These are phyloP conservation scores for Aspergillaceae sp. DNA, from an alignment of 2,329 filamentous ascomycete genomes.

Conservation along the genomic window DNA sequence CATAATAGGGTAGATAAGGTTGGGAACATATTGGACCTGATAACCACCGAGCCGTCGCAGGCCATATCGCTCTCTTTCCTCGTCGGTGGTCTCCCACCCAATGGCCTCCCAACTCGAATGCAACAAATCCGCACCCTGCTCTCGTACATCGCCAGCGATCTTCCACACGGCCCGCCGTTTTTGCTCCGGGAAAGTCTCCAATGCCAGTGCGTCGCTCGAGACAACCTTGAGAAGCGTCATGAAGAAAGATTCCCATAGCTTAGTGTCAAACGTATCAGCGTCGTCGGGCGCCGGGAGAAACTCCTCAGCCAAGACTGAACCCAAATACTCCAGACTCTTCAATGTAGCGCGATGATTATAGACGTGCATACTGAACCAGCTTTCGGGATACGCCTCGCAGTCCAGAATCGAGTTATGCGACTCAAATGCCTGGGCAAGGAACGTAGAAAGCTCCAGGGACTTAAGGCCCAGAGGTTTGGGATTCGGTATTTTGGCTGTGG, in stretches of 20 bases:
- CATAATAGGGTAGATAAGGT: slow-evolving; percentile 81
- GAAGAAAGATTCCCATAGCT: slow-evolving; percentile 91
- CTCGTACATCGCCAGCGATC: slow-evolving; percentile 91
- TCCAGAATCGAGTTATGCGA: slow-evolving; percentile 83
- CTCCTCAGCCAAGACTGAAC: slow-evolving; percentile 67
- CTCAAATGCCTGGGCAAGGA: slow-evolving; percentile 70
- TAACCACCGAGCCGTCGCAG: slow-evolving; percentile 85
- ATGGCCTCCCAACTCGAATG: slow-evolving; percentile 87
- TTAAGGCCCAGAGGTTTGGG: slow-evolving; percentile 71
- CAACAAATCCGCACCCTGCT: slow-evolving; percentile 79
- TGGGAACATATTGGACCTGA: slow-evolving; percentile 95
- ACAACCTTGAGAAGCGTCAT: slow-evolving; percentile 81
- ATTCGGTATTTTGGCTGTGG: slow-evolving; percentile 63
- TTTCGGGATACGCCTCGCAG: slow-evolving; percentile 78
- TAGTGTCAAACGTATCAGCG: slow-evolving; percentile 83
- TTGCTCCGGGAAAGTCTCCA: slow-evolving; percentile 95
- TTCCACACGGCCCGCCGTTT: slow-evolving; percentile 97
- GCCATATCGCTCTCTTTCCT: slow-evolving; percentile 70
- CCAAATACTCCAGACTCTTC: slow-evolving; percentile 73
- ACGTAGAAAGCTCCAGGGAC: slow-evolving; percentile 63
- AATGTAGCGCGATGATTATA: slow-evolving; percentile 88
- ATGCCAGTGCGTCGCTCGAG: slow-evolving; percentile 74
- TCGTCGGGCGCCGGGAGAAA: slow-evolving; percentile 86
- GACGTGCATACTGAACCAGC: slow-evolving; percentile 89
- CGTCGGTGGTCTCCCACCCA: slow-evolving; percentile 81